Evolutionary conservation across 768 basidiomycete genomes (phyloP).

Genomic region (Podaxis pistillaris): DNA sequence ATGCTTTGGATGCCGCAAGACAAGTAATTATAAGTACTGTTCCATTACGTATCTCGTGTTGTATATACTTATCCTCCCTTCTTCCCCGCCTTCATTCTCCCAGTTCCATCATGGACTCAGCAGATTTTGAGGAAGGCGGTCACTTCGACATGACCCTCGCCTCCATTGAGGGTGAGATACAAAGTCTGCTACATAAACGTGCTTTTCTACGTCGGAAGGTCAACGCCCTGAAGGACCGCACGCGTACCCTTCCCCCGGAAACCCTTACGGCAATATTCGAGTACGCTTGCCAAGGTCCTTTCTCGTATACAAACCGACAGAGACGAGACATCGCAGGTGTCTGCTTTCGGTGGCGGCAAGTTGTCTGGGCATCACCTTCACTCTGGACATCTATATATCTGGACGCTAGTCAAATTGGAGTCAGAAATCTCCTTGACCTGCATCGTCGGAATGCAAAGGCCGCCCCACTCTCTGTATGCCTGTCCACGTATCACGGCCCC

Average conservation of each 20-base stretch:
- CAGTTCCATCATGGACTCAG: too few species aligned
- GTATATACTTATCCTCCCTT: too few species aligned
- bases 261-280: slow-evolving; percentile 1
- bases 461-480: not conserved
- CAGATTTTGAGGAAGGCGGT: too few species aligned
- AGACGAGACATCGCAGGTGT: not conserved
- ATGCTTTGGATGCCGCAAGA: too few species aligned
- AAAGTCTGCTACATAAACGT: too few species aligned
- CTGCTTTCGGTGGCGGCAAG: not conserved
- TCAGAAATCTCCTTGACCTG: not conserved
- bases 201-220: not conserved
- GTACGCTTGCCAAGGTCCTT: not conserved
- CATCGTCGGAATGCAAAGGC: slow-evolving; percentile 1
- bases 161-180: too few species aligned
- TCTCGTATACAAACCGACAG: not conserved
- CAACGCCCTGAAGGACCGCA: not conserved
- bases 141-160: too few species aligned
- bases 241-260: not conserved
- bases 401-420: not conserved
- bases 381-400: not conserved
- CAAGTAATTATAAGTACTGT: too few species aligned
- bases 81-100: too few species aligned
- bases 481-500: not conserved
- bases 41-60: too few species aligned
- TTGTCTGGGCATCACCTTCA: not conserved